These are phyloP conservation scores for Russula ochroleuca DNA, from an alignment of 768 basidiomycete genomes.

Conservation along the genomic window DNA sequence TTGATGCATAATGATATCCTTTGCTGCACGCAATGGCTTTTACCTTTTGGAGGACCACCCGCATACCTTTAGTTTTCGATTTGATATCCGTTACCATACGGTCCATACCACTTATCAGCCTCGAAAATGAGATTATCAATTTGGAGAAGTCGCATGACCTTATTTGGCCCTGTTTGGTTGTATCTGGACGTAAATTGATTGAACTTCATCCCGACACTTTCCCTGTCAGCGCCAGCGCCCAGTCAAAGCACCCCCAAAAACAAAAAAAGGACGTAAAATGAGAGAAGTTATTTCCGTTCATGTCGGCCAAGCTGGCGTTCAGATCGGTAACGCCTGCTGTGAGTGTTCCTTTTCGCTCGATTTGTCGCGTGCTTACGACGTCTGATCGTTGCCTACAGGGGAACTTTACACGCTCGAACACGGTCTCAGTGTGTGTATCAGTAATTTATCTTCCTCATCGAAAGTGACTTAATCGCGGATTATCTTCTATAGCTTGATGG, in stretches of 20 bases:
- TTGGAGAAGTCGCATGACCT: slow-evolving; percentile 3
- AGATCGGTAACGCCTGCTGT: slow-evolving; percentile 96
- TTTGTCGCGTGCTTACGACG: slow-evolving; percentile 30
- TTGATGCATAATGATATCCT: slow-evolving; percentile 13
- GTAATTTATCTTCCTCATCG: background rate
- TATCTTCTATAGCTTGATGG: slow-evolving; percentile 71
- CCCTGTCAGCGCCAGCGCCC: background rate
- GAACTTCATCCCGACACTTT: background rate
- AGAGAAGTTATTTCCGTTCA: slow-evolving; percentile 95
- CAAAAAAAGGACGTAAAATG: slow-evolving; percentile 41
- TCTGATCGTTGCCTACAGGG: slow-evolving; percentile 49
- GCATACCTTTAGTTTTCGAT: slow-evolving; percentile 7
- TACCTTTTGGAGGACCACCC: background rate
- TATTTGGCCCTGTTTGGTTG: slow-evolving; percentile 9
- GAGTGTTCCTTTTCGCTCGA: slow-evolving; percentile 35
- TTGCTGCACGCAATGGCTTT: slow-evolving; percentile 35
- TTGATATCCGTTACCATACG: slow-evolving; percentile 11
- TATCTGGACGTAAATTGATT: background rate
- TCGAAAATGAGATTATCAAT: slow-evolving; percentile 6
- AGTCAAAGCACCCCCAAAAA: background rate
- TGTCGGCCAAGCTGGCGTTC: slow-evolving; percentile 95
- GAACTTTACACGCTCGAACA: slow-evolving; percentile 98
- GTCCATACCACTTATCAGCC: slow-evolving; percentile 17
- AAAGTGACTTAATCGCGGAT: background rate
- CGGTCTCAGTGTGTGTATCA: slow-evolving; percentile 76